Evolutionary conservation across 257 asterid species (phyloP).

Genomic region (Paulownia fortunei): DNA sequence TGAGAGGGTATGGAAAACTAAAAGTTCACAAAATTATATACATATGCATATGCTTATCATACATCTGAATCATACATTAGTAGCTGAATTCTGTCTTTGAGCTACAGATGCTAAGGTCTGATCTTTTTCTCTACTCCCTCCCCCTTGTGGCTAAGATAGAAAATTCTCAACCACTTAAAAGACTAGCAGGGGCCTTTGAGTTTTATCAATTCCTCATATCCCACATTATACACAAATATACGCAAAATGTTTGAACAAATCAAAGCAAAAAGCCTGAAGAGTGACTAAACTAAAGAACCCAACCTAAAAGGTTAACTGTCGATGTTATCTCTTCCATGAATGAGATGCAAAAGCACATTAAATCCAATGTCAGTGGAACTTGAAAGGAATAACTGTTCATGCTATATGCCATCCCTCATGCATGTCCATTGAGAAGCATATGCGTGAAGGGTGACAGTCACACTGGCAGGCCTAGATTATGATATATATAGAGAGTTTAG

Average conservation of each 20-base stretch:
- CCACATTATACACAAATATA: background rate
- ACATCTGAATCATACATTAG: background rate
- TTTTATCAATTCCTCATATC: too few species aligned
- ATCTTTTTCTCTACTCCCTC: background rate
- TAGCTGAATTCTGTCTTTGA: background rate
- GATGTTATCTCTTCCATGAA: slow-evolving; percentile 11
- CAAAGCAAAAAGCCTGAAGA: background rate
- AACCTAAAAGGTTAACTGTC: background rate
- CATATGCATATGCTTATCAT: background rate
- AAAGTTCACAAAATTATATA: background rate
- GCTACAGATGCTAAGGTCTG: background rate
- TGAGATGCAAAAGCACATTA: background rate
- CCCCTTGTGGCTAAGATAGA: background rate
- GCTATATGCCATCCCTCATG: too few species aligned
- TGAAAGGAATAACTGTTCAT: too few species aligned
- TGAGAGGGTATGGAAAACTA: background rate
- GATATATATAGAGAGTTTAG: too few species aligned
- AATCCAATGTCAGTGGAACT: background rate
- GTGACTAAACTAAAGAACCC: too few species aligned
- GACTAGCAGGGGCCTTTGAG: too few species aligned
- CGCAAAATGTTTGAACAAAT: background rate
- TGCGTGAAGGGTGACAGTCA: too few species aligned
- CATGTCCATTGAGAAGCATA: too few species aligned
- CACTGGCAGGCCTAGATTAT: too few species aligned
- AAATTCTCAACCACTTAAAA: too few species aligned